These are phyloP conservation scores for Mortierella sp. DNA, from an alignment of 371 early-diverging fungal genomes.

Conservation along the genomic window DNA sequence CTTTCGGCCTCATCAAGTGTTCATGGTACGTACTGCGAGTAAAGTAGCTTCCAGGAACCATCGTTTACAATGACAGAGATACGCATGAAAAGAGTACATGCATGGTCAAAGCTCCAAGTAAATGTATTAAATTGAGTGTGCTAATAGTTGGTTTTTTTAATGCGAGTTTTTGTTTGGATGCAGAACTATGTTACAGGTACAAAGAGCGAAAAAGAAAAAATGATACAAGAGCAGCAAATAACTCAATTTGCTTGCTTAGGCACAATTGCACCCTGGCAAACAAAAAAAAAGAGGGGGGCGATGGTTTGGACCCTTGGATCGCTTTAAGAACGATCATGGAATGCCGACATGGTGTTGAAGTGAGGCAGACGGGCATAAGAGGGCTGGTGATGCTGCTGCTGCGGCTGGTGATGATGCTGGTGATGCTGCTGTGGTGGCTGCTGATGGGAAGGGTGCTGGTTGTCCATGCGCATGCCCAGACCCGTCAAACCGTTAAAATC, in stretches of 20 bases:
- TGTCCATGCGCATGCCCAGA: conserved; percentile 15
- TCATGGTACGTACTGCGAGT: no score
- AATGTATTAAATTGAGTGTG: background rate
- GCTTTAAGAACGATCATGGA: conserved; percentile 23
- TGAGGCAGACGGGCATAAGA: conserved; percentile 28
- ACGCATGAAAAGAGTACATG: no score
- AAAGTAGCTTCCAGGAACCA: no score
- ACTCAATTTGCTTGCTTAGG: no score
- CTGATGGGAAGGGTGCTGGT: conserved; percentile 9
- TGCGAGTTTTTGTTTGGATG: background rate
- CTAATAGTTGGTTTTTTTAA: background rate
- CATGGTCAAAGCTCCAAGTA: no score
- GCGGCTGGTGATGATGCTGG: conserved; percentile 23
- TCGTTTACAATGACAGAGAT: no score
- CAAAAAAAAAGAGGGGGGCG: background rate
- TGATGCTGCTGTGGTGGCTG: conserved; percentile 27
- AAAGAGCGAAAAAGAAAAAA: background rate
- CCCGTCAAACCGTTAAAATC: conserved; percentile 19
- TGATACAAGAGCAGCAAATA: background rate
- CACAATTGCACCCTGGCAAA: no score
- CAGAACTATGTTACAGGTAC: background rate
- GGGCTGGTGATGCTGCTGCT: conserved; percentile 3
- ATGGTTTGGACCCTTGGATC: no score
- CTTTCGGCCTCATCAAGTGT: no score
- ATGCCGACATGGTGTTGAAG: conserved; percentile 24